Percentiles rank a stretch among this genome's conserved stretches.
Evolutionary conservation across 768 basidiomycete species (phyloP).

Genomic region (Termitomyces bulborhizus): DNA sequence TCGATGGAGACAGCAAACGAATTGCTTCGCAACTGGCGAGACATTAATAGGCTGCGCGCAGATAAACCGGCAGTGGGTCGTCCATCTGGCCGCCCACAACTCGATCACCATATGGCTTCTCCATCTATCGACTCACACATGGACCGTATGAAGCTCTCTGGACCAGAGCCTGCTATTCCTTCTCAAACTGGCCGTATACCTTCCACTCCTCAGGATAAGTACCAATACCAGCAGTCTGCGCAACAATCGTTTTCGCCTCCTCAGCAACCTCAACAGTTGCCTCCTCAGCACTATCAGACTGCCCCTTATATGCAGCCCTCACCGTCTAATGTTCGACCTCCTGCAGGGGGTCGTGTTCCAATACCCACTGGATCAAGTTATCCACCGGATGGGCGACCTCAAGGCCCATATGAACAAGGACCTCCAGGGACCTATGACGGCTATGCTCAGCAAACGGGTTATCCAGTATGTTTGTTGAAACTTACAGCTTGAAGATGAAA

Average conservation of each 20-base stretch:
- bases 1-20: conserved; percentile 98
- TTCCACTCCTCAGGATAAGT: conserved; percentile 30
- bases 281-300: conserved; percentile 17
- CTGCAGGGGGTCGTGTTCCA: conserved; percentile 37
- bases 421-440: conserved; percentile 20
- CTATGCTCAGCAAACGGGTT: conserved; percentile 25
- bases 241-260: conserved; percentile 22
- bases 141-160: conserved; percentile 41
- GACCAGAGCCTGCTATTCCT: conserved; percentile 28
- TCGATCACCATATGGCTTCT: conserved; percentile 26
- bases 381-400: conserved; percentile 31
- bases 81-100: conserved; percentile 28
- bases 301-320: conserved; percentile 23
- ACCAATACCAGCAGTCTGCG: conserved; percentile 25
- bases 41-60: conserved; percentile 74
- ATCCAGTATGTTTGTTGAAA: conserved; percentile 23
- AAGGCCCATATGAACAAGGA: conserved; percentile 26
- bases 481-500: not conserved
- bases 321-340: conserved; percentile 29
- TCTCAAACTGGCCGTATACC: conserved; percentile 26
- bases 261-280: conserved; percentile 21
- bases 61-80: conserved; percentile 35
- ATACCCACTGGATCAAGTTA: conserved; percentile 33
- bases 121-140: conserved; percentile 29
- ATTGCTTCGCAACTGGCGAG: conserved; percentile 82